Evolutionary conservation across 2,329 filamentous ascomycete genomes (phyloP).

Genomic region (Exophiala aquamarina): DNA sequence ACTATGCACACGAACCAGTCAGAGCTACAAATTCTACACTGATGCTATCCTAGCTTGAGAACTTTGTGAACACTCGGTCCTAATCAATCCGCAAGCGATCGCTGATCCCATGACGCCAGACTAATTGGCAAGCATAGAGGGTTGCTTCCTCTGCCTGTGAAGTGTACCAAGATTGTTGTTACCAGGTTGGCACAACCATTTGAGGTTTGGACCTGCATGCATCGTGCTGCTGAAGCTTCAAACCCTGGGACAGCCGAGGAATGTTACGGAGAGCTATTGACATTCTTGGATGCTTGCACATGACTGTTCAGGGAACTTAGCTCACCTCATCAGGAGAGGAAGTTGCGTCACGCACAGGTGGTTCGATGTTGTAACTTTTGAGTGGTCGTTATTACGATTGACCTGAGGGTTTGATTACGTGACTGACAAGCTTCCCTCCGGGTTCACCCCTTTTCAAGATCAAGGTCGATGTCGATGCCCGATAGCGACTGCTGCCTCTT

Average conservation of each 20-base stretch:
- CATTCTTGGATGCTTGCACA: not conserved
- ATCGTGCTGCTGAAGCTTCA: not conserved
- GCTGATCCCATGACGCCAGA: not conserved
- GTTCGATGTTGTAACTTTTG: constrained; percentile 10
- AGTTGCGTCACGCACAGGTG: constrained; percentile 6
- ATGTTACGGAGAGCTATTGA: not conserved
- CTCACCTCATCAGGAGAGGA: constrained; percentile 14
- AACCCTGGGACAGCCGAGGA: not conserved
- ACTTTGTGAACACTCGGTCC: no score
- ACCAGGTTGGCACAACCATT: not conserved
- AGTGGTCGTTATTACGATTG: constrained; percentile 3
- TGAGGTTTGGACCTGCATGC: not conserved
- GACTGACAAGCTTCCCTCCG: not conserved
- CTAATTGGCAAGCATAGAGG: not conserved
- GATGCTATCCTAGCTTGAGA: no score
- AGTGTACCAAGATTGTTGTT: not conserved
- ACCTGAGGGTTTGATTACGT: constrained; percentile 4
- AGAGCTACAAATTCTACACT: no score
- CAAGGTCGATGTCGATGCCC: no score
- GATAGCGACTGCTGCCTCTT: no score
- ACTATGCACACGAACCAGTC: no score
- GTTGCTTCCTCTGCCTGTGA: no score
- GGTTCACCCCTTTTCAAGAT: no score
- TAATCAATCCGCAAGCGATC: not conserved
- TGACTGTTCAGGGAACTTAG: constrained; percentile 5